These are phyloP conservation scores for Exophiala viscosa DNA, from an alignment of 2,329 filamentous ascomycete species.

Conservation along the genomic window DNA sequence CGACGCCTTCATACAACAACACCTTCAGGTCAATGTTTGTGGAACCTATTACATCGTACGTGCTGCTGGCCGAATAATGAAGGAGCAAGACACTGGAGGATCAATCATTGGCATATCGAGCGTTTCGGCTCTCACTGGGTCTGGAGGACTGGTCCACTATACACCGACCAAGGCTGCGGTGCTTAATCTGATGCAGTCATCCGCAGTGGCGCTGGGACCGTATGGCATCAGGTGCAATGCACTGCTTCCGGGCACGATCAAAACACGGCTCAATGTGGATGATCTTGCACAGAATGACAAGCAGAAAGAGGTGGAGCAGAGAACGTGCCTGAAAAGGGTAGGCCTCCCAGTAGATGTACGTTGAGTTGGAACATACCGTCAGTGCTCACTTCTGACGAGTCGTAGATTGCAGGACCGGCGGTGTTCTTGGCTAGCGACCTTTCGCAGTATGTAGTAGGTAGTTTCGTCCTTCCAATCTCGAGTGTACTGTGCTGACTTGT, in stretches of 20 bases:
- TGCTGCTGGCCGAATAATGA: too few species aligned
- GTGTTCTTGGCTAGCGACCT: slow-evolving; percentile 66
- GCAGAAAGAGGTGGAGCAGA: slow-evolving; percentile 64
- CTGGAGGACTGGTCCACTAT: slow-evolving; percentile 42
- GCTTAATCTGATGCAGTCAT: slow-evolving; percentile 60
- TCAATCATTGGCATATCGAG: too few species aligned
- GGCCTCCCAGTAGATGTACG: background rate
- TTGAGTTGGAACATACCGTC: slow-evolving; percentile 80
- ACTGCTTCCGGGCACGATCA: slow-evolving; percentile 65
- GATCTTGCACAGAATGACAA: slow-evolving; percentile 35
- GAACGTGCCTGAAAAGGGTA: slow-evolving; percentile 44
- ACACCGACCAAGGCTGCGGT: slow-evolving; percentile 63
- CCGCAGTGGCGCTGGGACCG: slow-evolving; percentile 61
- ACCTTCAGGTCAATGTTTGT: too few species aligned
- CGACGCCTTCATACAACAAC: too few species aligned
- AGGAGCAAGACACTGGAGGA: too few species aligned
- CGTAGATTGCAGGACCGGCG: slow-evolving; percentile 72
- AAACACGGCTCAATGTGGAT: slow-evolving; percentile 36
- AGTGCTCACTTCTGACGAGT: slow-evolving; percentile 65
- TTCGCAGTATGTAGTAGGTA: background rate
- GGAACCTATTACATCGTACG: too few species aligned
- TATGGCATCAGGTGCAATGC: slow-evolving; percentile 65
- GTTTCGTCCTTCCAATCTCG: background rate
- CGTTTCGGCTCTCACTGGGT: too few species aligned
- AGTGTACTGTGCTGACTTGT: background rate